phyloP scores from a whole-genome alignment of 352 stramenopile genomes.

The Globisporangium paroecandrum region DNA sequence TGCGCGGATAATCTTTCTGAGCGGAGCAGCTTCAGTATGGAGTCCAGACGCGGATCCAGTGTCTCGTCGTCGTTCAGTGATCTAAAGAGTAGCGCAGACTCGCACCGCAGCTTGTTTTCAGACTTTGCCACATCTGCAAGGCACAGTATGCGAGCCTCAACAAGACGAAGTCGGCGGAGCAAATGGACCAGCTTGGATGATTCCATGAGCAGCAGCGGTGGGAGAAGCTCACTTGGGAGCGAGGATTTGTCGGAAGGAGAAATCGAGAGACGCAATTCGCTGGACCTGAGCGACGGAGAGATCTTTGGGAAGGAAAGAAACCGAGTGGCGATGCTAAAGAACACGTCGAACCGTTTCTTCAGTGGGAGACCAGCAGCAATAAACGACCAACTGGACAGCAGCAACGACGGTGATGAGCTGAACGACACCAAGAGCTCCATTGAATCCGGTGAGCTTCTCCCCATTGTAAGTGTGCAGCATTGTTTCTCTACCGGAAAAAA shows the following conservation, averaged over 20 bases:
- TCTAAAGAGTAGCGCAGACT: constrained; percentile 1
- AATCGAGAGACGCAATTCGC: constrained; percentile 16
- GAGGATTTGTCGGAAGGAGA: constrained; percentile 47
- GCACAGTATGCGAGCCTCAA: neutral
- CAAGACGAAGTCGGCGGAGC: neutral
- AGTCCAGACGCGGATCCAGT: neutral
- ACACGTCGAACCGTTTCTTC: constrained; percentile 11
- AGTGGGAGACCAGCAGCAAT: neutral
- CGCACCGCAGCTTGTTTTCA: constrained; percentile 4
- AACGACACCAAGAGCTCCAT: constrained; percentile 27
- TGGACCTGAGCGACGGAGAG: constrained; percentile 67
- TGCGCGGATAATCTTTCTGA: neutral
- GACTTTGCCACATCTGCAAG: neutral
- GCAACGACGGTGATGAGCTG: neutral
- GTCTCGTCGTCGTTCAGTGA: neutral
- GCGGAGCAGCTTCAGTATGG: neutral
- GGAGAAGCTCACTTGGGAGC: constrained; percentile 26
- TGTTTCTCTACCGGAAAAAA: neutral
- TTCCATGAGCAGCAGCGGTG: constrained; percentile 20
- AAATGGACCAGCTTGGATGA: neutral
- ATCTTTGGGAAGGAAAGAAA: constrained; percentile 35
- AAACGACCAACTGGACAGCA: neutral
- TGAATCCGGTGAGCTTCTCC: constrained; percentile 54
- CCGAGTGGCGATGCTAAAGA: constrained; percentile 27
- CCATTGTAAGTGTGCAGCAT: constrained; percentile 21